Evolutionary conservation across 225 moss, liverwort and hornwort genomes (phyloP), one percentile per base, ranked within the genome.

Genomic region (Polytrichum formosum): DNA sequence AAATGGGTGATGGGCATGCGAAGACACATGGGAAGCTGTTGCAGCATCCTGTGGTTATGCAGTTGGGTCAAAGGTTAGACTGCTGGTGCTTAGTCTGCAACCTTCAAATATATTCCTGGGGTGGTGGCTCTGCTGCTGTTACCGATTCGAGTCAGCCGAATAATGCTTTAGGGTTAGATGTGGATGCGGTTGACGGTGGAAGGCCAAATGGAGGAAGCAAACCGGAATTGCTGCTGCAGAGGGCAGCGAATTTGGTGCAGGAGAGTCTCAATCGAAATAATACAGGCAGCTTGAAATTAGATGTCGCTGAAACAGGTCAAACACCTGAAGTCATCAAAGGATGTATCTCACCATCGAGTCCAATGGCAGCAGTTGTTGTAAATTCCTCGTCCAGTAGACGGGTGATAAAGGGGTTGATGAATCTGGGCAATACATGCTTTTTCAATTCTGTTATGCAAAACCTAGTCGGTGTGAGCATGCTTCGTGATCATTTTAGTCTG

Each of bases 381-480:
- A 70, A 75, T 28, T 46, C 53, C 31, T 68, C 70, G 5, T 61
- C 70, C n/a, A 76, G 73, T 30, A 75, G 76, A 72, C 84, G 91
- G 69, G 82, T 88, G 31, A 83, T 95, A 13, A 95, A 90, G 85
- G 95, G 95, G 33, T 71, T 95, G 76, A 78, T 72, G 70, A 95
- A 95, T 67, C 75, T 92, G 71, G 92, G 92, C 37, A 95, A 95
- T 87, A 92, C 92, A 2, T 95, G 95, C 61, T 95, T 95, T 59
- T 92, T 92, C 78, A 92, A 95, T 78, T 92, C 92, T 18, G 95
- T 95, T 77, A 92, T 95, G 92, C 95, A 95, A 84, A 95, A 95
- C 60, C 73, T 95, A 75, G 89, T 95, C 0, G 87, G 95, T 22
- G 76, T 95, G 81, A 79, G 89, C 53, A 70, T 91, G 79, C 87